phyloP scores from a whole-genome alignment of 495 filamentous ascomycete genomes.

The Neurospora intermedia region DNA sequence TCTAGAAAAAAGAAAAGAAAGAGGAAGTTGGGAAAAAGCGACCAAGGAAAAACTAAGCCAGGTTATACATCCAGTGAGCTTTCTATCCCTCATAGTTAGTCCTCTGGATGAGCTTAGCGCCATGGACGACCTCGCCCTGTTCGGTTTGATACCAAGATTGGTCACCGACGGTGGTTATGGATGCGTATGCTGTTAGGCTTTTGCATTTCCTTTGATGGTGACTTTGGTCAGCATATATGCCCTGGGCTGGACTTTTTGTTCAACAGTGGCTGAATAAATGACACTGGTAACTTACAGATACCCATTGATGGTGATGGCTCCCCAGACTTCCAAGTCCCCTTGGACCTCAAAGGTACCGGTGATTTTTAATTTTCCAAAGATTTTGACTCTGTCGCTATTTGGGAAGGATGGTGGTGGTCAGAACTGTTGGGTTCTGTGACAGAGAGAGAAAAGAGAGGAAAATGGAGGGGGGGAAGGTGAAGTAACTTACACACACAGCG shows the following conservation, averaged over 20 bases:
- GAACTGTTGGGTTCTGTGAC: neutral
- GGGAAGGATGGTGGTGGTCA: neutral
- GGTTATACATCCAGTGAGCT: neutral
- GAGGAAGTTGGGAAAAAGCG: neutral
- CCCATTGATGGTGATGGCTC: constrained; percentile 25
- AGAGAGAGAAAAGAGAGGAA: neutral
- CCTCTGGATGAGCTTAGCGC: constrained; percentile 24
- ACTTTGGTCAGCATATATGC: neutral
- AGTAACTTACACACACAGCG: constrained; percentile 9
- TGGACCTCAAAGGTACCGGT: constrained; percentile 23
- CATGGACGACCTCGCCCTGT: constrained; percentile 23
- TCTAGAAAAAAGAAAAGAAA: neutral
- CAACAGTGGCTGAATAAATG: neutral
- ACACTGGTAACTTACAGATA: constrained; percentile 21
- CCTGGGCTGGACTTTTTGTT: neutral
- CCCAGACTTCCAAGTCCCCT: constrained; percentile 28
- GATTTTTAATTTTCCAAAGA: constrained; percentile 30
- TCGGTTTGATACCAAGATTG: constrained; percentile 27
- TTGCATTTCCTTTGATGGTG: constrained; percentile 23
- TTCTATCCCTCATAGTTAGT: constrained; percentile 17
- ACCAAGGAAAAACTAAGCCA: neutral
- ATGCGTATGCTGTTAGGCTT: constrained; percentile 25
- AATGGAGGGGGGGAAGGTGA: no score
- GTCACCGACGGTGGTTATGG: constrained; percentile 29
- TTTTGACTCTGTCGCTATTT: constrained; percentile 28